Evolutionary conservation across 352 stramenopile species (phyloP), one percentile per base, ranked within the genome.

Genomic region (Albugo laibachii): DNA sequence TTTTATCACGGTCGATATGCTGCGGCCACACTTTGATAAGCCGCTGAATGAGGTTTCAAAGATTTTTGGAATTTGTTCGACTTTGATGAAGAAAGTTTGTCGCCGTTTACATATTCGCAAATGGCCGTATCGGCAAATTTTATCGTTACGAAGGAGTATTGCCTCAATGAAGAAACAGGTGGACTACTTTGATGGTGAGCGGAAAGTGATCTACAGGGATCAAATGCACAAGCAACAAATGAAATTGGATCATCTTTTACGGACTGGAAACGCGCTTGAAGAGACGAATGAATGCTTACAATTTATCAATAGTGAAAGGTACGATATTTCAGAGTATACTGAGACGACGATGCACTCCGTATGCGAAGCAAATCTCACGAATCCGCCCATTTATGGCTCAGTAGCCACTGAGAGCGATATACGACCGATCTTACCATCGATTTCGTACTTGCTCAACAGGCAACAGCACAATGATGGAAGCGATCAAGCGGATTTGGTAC

Each of bases 51-150:
- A 85, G 40, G 73, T 80, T 55, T 67, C 69, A 18, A 65, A 59
- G 41, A 69, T 83, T 55, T 83, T 85, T 39, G 67, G 73, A 36
- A 85, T 85, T 54, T 85, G 73, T 54, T 80, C 79, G 70, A 85
- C 73, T 49, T 57, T 85, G 39, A 83, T 85, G 73, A 83, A 85
- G 62, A 82, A 81, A 58, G 83, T 83, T 52, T 85, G 73, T 62
- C 68, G 73, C 45, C 80, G 82, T 53, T 82, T 82, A 54, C 68
- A 71, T 42, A 66, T 83, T 47, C 64, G 64, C 24, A 68, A 69
- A 31, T 85, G 73, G 73, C 73, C 73, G 36, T 68, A 83, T 57
- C 69, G 73, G 45, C 73, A 83, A 49, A 79, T 85, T 47, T 66
- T 67, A 34, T 69, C 67, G 16, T 66, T 82, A 12, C 69, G 67